phyloP scores from a whole-genome alignment of 2,329 filamentous ascomycete species.

The Beauveria brongniartii region DNA sequence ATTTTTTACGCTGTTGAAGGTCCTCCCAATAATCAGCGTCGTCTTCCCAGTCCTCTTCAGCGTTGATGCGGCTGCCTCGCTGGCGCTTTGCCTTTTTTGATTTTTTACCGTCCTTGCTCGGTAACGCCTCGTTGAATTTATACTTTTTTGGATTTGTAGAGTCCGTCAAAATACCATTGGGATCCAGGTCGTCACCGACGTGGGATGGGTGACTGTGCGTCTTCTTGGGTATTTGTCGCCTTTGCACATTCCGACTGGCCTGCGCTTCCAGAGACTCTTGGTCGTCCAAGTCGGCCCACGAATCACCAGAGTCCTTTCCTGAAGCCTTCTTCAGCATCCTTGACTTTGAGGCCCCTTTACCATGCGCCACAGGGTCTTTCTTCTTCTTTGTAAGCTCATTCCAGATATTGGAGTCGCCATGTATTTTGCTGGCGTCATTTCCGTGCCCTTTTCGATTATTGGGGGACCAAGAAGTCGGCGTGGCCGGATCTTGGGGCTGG shows the following conservation, averaged over 20 bases:
- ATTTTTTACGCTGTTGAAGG: slow-evolving; percentile 32
- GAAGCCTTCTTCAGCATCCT: background rate
- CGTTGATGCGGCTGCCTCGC: background rate
- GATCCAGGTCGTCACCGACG: slow-evolving; percentile 1
- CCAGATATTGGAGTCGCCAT: slow-evolving; percentile 13
- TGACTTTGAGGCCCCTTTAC: background rate
- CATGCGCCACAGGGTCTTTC: background rate
- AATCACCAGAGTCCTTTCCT: slow-evolving; percentile 2
- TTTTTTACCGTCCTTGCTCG: slow-evolving; percentile 2
- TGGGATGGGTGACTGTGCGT: slow-evolving; percentile 8
- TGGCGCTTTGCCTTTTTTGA: slow-evolving; percentile 2
- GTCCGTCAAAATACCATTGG: background rate
- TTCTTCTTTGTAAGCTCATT: slow-evolving; percentile 13
- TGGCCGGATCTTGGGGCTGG: slow-evolving; percentile 8
- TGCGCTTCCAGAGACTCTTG: background rate
- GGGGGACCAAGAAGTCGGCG: background rate
- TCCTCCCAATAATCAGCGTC: slow-evolving; percentile 29
- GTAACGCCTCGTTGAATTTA: background rate
- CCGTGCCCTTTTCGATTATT: slow-evolving; percentile 17
- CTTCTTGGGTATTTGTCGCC: slow-evolving; percentile 5
- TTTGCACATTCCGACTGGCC: background rate
- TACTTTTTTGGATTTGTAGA: background rate
- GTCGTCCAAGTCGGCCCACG: slow-evolving; percentile 17
- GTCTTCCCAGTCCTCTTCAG: slow-evolving; percentile 32
- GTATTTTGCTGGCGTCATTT: background rate